Evolutionary conservation across 345 rosid genomes (phyloP).

Genomic region (Odontarrhena argentea): DNA sequence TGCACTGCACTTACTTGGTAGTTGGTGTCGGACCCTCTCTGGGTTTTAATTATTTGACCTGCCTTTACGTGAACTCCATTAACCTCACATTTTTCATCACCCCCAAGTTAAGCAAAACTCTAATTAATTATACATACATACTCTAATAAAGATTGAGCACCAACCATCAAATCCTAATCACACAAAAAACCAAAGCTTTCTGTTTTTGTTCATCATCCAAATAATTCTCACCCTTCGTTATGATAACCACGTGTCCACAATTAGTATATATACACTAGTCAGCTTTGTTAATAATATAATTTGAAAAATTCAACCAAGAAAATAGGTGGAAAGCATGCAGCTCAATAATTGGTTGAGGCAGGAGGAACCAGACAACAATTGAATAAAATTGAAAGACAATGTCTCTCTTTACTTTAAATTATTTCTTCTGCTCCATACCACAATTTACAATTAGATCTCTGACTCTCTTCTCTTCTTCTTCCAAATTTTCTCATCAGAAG

Average conservation of each 20-base stretch:
- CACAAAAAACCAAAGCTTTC: neutral
- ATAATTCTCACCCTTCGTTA: conserved; percentile 5
- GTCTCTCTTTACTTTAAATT: conserved; percentile 35
- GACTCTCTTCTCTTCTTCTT: neutral
- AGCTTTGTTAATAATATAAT: neutral
- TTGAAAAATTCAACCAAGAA: conserved; percentile 25
- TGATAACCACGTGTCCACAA: conserved; percentile 1
- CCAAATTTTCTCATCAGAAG: conserved; percentile 23
- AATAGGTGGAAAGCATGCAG: conserved; percentile 29
- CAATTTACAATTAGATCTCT: conserved; percentile 3
- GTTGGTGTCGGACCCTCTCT: conserved; percentile 22
- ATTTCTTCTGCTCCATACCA: conserved; percentile 36
- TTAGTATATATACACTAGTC: no score
- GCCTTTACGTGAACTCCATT: conserved; percentile 41
- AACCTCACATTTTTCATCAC: conserved; percentile 35
- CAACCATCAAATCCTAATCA: conserved; percentile 11
- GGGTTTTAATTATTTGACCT: conserved; percentile 11
- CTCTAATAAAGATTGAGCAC: conserved; percentile 8
- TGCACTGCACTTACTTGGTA: conserved; percentile 14
- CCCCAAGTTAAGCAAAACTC: conserved; percentile 37
- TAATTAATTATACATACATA: neutral
- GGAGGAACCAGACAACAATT: conserved; percentile 36
- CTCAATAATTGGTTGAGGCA: conserved; percentile 43
- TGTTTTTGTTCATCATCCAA: neutral
- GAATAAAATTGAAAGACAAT: conserved; percentile 10